Percentiles rank a stretch among this genome's conserved stretches.
Conservation (phyloP, 495 filamentous ascomycete species). For the Cercophora samala region DNA sequence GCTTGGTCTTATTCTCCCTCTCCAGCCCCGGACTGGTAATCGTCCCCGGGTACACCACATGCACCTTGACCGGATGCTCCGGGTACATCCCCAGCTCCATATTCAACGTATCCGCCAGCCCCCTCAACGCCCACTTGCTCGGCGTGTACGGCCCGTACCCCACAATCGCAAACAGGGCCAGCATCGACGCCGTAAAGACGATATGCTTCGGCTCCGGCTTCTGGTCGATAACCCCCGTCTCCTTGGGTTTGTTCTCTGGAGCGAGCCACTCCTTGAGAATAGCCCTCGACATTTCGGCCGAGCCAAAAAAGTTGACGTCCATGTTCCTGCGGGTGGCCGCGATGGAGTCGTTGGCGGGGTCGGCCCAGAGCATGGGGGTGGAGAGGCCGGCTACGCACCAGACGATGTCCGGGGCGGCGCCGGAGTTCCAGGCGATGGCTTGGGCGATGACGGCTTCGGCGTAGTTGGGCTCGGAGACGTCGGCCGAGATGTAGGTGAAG, state of each 20-base stretch:
- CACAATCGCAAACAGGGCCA: conserved; percentile 69
- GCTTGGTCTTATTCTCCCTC: conserved; percentile 77
- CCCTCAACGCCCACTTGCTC: conserved; percentile 79
- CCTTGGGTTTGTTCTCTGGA: conserved; percentile 31
- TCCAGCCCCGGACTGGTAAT: conserved; percentile 75
- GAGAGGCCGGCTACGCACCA: conserved; percentile 88
- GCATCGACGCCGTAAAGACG: conserved; percentile 78
- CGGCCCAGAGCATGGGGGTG: conserved; percentile 67
- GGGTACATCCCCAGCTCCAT: conserved; percentile 83
- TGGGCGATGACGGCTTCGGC: conserved; percentile 65
- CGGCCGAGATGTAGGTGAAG: conserved; percentile 81
- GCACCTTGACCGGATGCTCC: conserved; percentile 65
- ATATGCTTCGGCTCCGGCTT: conserved; percentile 62
- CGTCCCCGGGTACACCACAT: conserved; percentile 80
- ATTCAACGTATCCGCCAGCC: conserved; percentile 73
- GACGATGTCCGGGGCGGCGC: conserved; percentile 71
- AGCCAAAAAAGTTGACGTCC: conserved; percentile 87
- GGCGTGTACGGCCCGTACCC: conserved; percentile 89
- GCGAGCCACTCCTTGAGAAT: conserved; percentile 59
- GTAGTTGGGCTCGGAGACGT: conserved; percentile 68
- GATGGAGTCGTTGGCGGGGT: conserved; percentile 65
- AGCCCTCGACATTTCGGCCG: conserved; percentile 80
- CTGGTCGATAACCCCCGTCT: background rate
- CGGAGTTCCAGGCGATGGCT: conserved; percentile 79
- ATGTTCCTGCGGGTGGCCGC: conserved; percentile 70